These are phyloP conservation scores for Nothomitra cinnamomea DNA, from an alignment of 2,329 filamentous ascomycete species.

Conservation along the genomic window DNA sequence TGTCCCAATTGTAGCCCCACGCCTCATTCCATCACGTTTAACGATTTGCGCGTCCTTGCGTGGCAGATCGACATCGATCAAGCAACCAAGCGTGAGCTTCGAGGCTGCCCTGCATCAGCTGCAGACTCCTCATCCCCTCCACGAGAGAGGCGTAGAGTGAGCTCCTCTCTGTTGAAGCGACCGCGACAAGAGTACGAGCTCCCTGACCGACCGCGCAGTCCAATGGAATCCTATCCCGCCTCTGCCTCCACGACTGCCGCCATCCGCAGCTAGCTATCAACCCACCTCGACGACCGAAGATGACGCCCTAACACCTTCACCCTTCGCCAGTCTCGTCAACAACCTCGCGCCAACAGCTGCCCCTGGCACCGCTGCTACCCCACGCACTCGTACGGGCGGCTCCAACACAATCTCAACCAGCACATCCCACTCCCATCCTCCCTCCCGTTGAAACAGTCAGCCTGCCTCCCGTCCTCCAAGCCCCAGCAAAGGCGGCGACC, in stretches of 20 bases:
- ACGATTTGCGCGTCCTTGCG: background rate
- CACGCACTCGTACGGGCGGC: background rate
- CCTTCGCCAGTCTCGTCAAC: background rate
- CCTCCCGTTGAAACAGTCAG: background rate
- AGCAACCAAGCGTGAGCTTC: background rate
- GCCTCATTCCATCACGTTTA: background rate
- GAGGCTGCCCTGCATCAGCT: background rate
- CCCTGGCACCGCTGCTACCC: background rate
- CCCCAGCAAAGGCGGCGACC: background rate
- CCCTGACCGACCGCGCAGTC: background rate
- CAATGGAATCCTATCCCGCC: background rate
- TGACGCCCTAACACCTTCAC: background rate
- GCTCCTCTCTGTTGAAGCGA: background rate
- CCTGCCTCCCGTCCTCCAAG: background rate
- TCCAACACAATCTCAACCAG: background rate
- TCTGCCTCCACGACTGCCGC: background rate
- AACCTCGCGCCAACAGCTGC: background rate
- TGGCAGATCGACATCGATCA: background rate
- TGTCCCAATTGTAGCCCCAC: background rate
- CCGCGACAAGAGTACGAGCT: background rate
- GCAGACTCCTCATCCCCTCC: background rate
- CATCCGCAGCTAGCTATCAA: background rate
- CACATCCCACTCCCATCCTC: background rate
- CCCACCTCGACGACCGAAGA: background rate
- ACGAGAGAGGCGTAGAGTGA: background rate